A percentile compares a stretch with the other conserved stretches of the same genome.
phyloP scores from a whole-genome alignment of 129 eudicot genomes.

The Ambrosia trifida region DNA sequence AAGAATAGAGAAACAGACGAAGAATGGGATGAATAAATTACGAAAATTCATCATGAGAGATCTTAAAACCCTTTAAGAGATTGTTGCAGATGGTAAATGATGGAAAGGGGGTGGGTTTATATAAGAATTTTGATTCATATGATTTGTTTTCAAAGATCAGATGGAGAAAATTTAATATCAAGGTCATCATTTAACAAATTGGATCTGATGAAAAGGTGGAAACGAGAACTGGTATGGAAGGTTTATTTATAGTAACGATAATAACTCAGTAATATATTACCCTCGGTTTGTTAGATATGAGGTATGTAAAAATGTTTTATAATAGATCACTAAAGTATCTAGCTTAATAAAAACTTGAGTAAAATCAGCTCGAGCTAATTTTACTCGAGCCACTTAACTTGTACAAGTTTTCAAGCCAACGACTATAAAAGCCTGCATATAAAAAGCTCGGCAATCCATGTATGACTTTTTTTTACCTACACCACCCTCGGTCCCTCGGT shows the following conservation, averaged over 20 bases:
- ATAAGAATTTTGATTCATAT: conserved; percentile 18
- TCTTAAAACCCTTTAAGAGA: conserved; percentile 28
- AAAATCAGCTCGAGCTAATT: neutral
- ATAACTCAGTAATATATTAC: too few relatives aligned
- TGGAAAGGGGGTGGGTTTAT: conserved; percentile 17
- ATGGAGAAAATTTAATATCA: neutral
- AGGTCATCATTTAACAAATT: neutral
- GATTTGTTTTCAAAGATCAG: conserved; percentile 11
- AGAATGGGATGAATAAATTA: conserved; percentile 12
- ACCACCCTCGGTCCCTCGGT: too few relatives aligned
- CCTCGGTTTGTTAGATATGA: too few relatives aligned
- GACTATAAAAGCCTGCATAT: too few relatives aligned
- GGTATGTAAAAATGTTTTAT: too few relatives aligned
- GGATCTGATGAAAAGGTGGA: neutral
- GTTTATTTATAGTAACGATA: too few relatives aligned
- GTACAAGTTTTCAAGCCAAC: too few relatives aligned
- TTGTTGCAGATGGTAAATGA: conserved; percentile 8
- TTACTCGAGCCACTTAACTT: neutral
- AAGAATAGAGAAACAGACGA: conserved; percentile 30
- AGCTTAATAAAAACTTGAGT: neutral
- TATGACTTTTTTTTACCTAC: too few relatives aligned
- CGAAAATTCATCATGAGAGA: conserved; percentile 38
- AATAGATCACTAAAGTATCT: too few relatives aligned
- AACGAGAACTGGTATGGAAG: too few relatives aligned
- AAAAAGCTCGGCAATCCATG: too few relatives aligned